Conservation (phyloP, 306 rosid species). For the Myrica gale region DNA sequence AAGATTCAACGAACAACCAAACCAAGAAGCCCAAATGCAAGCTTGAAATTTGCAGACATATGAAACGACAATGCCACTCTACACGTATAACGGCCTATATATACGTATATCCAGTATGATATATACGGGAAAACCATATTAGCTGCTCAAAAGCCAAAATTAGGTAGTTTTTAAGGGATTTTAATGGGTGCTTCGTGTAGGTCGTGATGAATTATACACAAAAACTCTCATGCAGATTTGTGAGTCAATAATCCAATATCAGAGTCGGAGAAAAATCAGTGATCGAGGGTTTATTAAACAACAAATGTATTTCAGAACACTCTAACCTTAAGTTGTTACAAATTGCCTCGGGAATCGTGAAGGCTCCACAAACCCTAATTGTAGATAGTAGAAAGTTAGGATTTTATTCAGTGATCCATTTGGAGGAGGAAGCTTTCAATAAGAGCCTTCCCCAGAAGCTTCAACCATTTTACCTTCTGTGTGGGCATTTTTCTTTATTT, state of each 20-base stretch:
- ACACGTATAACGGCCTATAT: not conserved
- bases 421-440: not conserved
- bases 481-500: not conserved
- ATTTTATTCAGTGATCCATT: not conserved
- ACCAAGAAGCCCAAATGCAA: not conserved
- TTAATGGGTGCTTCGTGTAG: too few relatives aligned
- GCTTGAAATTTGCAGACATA: not conserved
- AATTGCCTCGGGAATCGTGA: not conserved
- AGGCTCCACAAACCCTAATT: not conserved
- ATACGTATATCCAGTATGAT: not conserved
- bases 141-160: too few relatives aligned
- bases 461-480: not conserved
- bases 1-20: not conserved
- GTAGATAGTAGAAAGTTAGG: not conserved
- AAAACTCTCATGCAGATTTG: too few relatives aligned
- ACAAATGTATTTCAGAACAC: not conserved
- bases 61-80: not conserved
- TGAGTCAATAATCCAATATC: not conserved
- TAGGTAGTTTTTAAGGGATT: too few relatives aligned
- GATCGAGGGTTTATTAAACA: not conserved
- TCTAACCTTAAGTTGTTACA: not conserved
- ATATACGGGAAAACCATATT: too few relatives aligned
- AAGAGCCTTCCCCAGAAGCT: not conserved
- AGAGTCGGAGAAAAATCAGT: not conserved
- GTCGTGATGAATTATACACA: too few relatives aligned